Conservation (phyloP, 768 basidiomycete species). For the Mycena metata region DNA sequence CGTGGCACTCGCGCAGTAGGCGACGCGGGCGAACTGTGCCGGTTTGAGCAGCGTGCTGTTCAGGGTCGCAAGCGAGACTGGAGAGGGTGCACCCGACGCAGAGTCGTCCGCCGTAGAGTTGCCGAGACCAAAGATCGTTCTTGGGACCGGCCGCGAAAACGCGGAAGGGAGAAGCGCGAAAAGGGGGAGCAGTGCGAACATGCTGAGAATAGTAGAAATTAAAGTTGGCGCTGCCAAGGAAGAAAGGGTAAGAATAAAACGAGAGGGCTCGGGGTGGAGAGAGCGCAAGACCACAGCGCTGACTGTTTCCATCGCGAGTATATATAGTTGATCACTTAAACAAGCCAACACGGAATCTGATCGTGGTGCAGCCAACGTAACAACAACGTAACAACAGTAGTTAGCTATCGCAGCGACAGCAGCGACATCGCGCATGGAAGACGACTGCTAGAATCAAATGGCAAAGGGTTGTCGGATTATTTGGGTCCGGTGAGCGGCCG, state of each 20-base stretch:
- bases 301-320: too few relatives aligned
- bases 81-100: neutral
- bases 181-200: constrained; percentile 5
- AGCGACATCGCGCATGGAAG: too few relatives aligned
- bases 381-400: too few relatives aligned
- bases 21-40: neutral
- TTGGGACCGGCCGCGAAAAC: neutral
- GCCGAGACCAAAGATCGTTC: neutral
- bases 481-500: too few relatives aligned
- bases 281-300: neutral
- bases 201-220: neutral
- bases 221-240: constrained; percentile 8
- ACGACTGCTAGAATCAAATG: too few relatives aligned
- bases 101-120: neutral
- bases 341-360: too few relatives aligned
- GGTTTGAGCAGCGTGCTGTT: neutral
- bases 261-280: neutral
- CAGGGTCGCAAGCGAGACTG: constrained; percentile 10
- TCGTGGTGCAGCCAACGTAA: too few relatives aligned
- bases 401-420: too few relatives aligned
- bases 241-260: neutral
- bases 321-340: too few relatives aligned
- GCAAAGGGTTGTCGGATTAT: too few relatives aligned
- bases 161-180: neutral
- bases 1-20: neutral